Base-by-base conservation (phyloP, 257 asterid species). In the Jacaranda copaia region DNA sequence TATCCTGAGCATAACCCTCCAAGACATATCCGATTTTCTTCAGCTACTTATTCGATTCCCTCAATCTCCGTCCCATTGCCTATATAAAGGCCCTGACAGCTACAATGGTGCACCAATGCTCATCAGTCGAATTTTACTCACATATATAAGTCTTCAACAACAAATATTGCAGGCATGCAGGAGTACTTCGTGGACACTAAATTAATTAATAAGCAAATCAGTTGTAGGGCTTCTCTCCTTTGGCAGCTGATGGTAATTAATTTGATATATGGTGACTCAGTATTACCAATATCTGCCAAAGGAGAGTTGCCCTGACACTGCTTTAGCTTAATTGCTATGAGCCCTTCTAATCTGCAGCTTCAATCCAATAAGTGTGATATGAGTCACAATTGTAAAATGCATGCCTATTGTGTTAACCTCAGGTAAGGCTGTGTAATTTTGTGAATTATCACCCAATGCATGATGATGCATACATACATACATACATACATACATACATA, bases 251-350 rank as follows among this genome's bases (percentile, higher is more conserved):
- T 72, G 61, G 11, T 72, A 8, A 3, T 32, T 10, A 42, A 42
- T 42, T 42, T 42, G 8, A 42, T 42, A 6, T 8, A 42, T 10
- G 1, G 51, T 53, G 16, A 4, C 7, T 76, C 38, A 19, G 12
- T 40, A 18, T 52, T 45, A 14, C 46, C 70, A 1, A 0, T 16
- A 68, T 77, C 72, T 74, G 87, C 87, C 87, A 84, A 80, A 84
- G 87, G 83, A 84, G 87, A 84, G 87, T 84, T 84, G 87, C 81
- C 87, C 87, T 84, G 51, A 18, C n/a, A 74, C 81, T 77, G 68
- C 51, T 84, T 74, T 78, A 74, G 83, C 85, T 84, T 77, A 73
- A 46, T 14, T 18, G 6, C 4, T 7, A 5, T 25, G 48, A 35
- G 36, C 9, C 40, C 43, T 3, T 6, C 5, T 35, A 25, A 15